phyloP scores from a whole-genome alignment of 768 basidiomycete genomes.

The Lentinula sp. region DNA sequence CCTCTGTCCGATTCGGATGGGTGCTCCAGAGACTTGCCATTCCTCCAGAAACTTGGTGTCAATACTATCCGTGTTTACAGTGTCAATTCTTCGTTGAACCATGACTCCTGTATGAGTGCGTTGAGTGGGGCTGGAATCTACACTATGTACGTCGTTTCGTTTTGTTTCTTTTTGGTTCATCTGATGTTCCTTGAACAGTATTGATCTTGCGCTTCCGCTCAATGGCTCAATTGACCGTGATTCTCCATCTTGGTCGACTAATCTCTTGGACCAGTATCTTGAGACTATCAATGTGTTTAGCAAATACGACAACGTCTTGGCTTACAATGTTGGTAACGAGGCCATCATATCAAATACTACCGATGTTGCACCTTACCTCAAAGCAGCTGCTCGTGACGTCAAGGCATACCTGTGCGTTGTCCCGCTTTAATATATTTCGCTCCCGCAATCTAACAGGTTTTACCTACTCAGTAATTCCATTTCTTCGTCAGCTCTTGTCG shows the following conservation, averaged over 20 bases:
- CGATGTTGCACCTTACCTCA: slow-evolving; percentile 70
- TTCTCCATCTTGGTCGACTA: slow-evolving; percentile 74
- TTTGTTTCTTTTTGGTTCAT: background rate
- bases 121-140: slow-evolving; percentile 82
- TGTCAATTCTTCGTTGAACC: slow-evolving; percentile 76
- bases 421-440: background rate
- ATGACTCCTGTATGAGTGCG: slow-evolving; percentile 79
- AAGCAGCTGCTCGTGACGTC: slow-evolving; percentile 85
- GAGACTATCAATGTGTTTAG: slow-evolving; percentile 72
- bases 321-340: slow-evolving; percentile 90
- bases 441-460: background rate
- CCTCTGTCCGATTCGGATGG: slow-evolving; percentile 62
- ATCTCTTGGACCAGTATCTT: slow-evolving; percentile 73
- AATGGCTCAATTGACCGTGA: slow-evolving; percentile 81
- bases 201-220: slow-evolving; percentile 80
- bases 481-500: slow-evolving; percentile 61
- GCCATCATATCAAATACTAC: slow-evolving; percentile 51
- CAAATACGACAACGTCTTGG: slow-evolving; percentile 86
- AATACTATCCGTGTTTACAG: slow-evolving; percentile 86
- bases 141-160: slow-evolving; percentile 57
- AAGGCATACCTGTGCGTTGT: slow-evolving; percentile 75
- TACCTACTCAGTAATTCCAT: slow-evolving; percentile 48
- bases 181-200: slow-evolving; percentile 33
- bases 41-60: slow-evolving; percentile 67
- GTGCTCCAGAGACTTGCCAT: slow-evolving; percentile 77